phyloP scores from a whole-genome alignment of 1,139 yeast species.

The Scheffersomyces titani region DNA sequence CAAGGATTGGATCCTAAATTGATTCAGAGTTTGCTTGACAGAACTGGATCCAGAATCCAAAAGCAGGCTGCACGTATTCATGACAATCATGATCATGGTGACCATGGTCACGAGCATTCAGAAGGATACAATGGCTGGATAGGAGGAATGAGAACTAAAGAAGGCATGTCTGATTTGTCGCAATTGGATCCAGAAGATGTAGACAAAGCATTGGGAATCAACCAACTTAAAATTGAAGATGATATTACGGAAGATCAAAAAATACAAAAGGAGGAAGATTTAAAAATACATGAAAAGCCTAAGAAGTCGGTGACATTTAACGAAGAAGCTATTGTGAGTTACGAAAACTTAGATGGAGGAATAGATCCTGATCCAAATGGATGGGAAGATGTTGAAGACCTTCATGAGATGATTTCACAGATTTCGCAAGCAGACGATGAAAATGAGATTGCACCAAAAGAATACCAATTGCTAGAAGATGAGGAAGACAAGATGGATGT shows the following conservation, averaged over 20 bases:
- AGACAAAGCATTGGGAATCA: slow-evolving; percentile 38
- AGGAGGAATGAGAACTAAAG: slow-evolving; percentile 55
- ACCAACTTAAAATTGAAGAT: slow-evolving; percentile 11
- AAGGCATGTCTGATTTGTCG: slow-evolving; percentile 34
- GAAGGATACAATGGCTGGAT: slow-evolving; percentile 76
- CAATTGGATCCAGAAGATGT: slow-evolving; percentile 41
- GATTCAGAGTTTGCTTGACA: slow-evolving; percentile 53
- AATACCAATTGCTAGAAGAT: slow-evolving; percentile 42
- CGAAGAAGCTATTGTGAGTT: slow-evolving; percentile 38
- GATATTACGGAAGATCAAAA: slow-evolving; percentile 2
- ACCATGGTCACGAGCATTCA: slow-evolving; percentile 44
- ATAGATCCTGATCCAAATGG: slow-evolving; percentile 34
- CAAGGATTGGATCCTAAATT: slow-evolving; percentile 69
- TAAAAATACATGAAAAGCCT: slow-evolving; percentile 11
- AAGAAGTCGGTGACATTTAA: slow-evolving; percentile 40
- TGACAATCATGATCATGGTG: slow-evolving; percentile 13
- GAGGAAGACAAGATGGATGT: slow-evolving; percentile 42
- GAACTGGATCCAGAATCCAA: slow-evolving; percentile 32
- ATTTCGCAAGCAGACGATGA: slow-evolving; percentile 8
- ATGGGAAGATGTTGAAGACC: slow-evolving; percentile 42
- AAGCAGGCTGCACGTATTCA: slow-evolving; percentile 11
- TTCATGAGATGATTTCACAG: slow-evolving; percentile 30
- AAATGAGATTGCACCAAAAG: slow-evolving; percentile 40
- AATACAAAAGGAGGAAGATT: background rate
- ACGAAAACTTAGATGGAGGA: slow-evolving; percentile 33